Evolutionary conservation across 2,329 filamentous ascomycete species (phyloP), one percentile per base, ranked within the genome.

Genomic region (Acephala macrosclerotiorum): DNA sequence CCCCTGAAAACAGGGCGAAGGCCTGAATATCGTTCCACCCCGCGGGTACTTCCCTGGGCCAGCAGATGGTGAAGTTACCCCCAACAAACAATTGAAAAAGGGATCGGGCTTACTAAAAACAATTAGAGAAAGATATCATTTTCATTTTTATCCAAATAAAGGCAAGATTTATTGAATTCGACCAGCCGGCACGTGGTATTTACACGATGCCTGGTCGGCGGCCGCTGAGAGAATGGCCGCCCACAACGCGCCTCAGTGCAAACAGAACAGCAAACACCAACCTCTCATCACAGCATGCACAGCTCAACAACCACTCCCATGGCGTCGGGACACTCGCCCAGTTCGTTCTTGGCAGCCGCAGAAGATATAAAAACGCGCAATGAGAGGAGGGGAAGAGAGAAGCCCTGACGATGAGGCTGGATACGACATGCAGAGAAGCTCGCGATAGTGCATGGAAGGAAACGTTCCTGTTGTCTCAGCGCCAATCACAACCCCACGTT

Each of bases 401-500:
- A 33, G 29, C 29, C 29, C 29, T 33, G 29, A 33, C 22, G 20
- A 49, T 49, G 45, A 49, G 45, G 45, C 45, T 49, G 45, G n/a
- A 49, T 49, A 12, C 7, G 3, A 16, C 20, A 25, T 25, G 45
- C 45, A 49, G n/a, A 20, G n/a, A 49, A 49, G 40, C 40, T 16
- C 40, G 40, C 40, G n/a, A 49, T 20, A 6, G n/a, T 49, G 45
- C 45, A 49, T 49, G 45, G 45, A 26, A 49, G 20, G 20, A 49
- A 16, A 25, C n/a, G n/a, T 20, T 9, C 29, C 20, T 5, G n/a
- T 49, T 20, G 20, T 49, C 45, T 49, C 45, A 49, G 5, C 45
- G 45, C 45, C 45, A 49, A 49, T 49, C 45, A 49, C 20, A 9
- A 20, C n/a, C n/a, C 45, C 45, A 49, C 45, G 45, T 49, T 49